A percentile compares a stretch with the other conserved stretches of the same genome.
Evolutionary conservation across 2,329 filamentous ascomycete species (phyloP).

Genomic region (Fonsecaea monophora): DNA sequence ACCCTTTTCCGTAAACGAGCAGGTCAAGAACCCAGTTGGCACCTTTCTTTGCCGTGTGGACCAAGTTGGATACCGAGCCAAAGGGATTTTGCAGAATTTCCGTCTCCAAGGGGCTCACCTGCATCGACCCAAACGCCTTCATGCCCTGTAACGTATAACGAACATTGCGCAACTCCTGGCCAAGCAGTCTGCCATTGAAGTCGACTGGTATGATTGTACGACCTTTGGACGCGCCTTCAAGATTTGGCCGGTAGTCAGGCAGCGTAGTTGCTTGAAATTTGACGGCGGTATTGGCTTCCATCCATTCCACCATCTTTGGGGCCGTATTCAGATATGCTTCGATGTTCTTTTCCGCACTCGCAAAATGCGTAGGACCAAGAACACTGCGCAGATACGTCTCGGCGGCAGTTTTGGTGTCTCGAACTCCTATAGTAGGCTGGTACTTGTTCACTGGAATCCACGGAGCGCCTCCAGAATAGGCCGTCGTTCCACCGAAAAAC

Average conservation of each 20-base stretch:
- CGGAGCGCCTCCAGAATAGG: constrained; percentile 45
- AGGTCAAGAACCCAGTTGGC: background rate
- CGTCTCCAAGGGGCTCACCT: background rate
- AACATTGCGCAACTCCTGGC: background rate
- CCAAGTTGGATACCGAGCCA: background rate
- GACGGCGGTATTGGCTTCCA: constrained; percentile 21
- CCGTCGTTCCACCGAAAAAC: constrained; percentile 46
- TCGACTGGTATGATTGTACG: background rate
- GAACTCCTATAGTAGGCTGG: constrained; percentile 31
- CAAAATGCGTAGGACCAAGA: no score
- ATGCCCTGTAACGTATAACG: constrained; percentile 14
- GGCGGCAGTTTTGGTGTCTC: constrained; percentile 42
- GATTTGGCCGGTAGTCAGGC: constrained; percentile 6
- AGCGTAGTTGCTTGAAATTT: background rate
- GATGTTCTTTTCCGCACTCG: constrained; percentile 13
- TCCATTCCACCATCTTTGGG: constrained; percentile 21
- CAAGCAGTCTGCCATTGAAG: constrained; percentile 1
- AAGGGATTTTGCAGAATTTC: background rate
- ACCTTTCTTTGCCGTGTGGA: background rate
- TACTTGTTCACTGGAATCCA: constrained; percentile 47
- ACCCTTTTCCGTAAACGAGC: constrained; percentile 4
- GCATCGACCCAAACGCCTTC: constrained; percentile 14
- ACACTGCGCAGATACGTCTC: constrained; percentile 24
- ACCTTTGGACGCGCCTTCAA: background rate
- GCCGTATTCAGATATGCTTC: constrained; percentile 5